These are phyloP conservation scores for Antrodiella citrinella DNA, from an alignment of 768 basidiomycete genomes.

Conservation along the genomic window DNA sequence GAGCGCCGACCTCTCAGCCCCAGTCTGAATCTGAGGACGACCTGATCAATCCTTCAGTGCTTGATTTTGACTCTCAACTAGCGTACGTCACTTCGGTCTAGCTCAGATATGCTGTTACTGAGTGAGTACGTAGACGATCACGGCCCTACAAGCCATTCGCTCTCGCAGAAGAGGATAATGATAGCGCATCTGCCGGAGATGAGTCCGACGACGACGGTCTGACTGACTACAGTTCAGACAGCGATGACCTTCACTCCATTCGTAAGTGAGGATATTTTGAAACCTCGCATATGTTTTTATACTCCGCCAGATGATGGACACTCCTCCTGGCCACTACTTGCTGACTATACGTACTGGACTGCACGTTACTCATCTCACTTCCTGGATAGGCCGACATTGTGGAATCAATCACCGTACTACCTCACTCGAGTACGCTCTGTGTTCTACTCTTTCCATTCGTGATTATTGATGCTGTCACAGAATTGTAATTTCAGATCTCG, in stretches of 20 bases:
- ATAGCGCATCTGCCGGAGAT: constrained; percentile 55
- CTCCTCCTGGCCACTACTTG: not conserved
- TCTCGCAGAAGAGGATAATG: constrained; percentile 33
- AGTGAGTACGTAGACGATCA: no score
- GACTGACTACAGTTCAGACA: constrained; percentile 39
- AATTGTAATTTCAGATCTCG: not conserved
- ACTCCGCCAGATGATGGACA: constrained; percentile 1
- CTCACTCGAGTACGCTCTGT: constrained; percentile 31
- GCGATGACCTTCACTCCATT: constrained; percentile 36
- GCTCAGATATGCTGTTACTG: no score
- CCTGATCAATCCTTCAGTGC: not conserved
- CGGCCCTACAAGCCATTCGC: constrained; percentile 38
- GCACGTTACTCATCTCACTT: constrained; percentile 37
- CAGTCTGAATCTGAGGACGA: constrained; percentile 55
- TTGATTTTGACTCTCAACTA: constrained; percentile 46
- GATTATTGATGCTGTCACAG: not conserved
- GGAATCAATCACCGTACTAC: constrained; percentile 41
- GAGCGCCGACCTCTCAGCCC: not conserved
- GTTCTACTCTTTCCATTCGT: not conserved
- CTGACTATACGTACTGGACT: constrained; percentile 38
- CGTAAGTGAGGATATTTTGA: constrained; percentile 23
- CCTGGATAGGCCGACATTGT: constrained; percentile 28
- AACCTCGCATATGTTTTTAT: not conserved
- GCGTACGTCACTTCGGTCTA: no score
- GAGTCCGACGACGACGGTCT: constrained; percentile 75